These are phyloP conservation scores for Whalleya microplaca DNA, from an alignment of 2,329 filamentous ascomycete species.

Conservation along the genomic window DNA sequence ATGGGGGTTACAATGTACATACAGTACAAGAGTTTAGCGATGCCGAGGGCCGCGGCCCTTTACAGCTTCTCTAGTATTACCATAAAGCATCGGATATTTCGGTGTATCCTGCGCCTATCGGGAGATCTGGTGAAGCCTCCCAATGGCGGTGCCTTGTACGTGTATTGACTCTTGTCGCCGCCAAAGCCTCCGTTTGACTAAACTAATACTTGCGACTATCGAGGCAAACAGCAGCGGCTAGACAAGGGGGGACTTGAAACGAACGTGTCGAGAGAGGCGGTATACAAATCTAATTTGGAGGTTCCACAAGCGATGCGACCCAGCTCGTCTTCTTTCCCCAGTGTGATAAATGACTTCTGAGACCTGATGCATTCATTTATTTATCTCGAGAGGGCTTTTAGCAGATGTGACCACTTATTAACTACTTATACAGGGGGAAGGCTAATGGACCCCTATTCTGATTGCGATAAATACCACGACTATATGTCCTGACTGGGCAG, in stretches of 20 bases:
- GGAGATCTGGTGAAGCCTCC: not conserved
- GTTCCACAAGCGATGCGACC: constrained; percentile 1
- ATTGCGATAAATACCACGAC: not conserved
- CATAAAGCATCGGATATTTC: not conserved
- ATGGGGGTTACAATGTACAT: not conserved
- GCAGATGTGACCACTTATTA: not conserved
- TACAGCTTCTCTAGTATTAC: not conserved
- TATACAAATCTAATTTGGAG: not conserved
- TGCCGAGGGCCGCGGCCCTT: not conserved
- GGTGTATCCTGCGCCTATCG: not conserved
- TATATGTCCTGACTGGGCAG: not conserved
- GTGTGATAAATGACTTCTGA: not conserved
- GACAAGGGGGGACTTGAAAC: not conserved
- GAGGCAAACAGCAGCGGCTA: not conserved
- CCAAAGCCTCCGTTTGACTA: not conserved
- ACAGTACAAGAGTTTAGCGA: not conserved
- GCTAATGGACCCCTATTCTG: not conserved
- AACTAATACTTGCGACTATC: not conserved
- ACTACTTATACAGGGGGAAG: not conserved
- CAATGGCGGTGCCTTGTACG: not conserved
- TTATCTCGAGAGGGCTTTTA: not conserved
- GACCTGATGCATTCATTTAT: not conserved
- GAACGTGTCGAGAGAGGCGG: not conserved
- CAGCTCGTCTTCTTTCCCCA: not conserved
- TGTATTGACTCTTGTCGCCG: too few species aligned